Evolutionary conservation across 192 early-diverging fungal species (phyloP), one percentile per base, ranked within the genome.

Genomic region (Gaertneriomyces semiglobifer): DNA sequence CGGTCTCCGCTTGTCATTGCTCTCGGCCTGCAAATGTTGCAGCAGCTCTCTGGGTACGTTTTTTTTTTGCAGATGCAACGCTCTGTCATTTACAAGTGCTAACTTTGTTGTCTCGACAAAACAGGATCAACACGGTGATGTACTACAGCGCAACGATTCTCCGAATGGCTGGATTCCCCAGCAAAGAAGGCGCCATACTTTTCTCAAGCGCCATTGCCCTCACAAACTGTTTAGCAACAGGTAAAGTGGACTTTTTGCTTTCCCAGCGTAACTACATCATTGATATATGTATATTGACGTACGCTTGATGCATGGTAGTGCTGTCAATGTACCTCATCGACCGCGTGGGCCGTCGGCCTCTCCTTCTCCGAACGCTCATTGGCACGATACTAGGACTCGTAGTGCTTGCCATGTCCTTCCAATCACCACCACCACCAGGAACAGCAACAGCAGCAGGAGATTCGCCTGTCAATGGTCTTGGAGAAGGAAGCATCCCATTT

Each of bases 131-230:
- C 0, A 61, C 60, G 14, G 45, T 61, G 40, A 41, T 61, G 42
- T 61, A 61, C 44, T 61, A 61, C 25, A 18, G 14, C 40, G 60
- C 60, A 14, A 61, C 60, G 14, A 61, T 61, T n/a, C 60, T 61
- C 14, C 38, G 41, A 11, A 61, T 48, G 42, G 60, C 60, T 12
- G 39, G 14, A 3, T 61, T 61, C 60, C 39, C 60, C 38, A 18
- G 40, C 44, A n/a, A 41, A 12, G 11, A 12, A n/a, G 12, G 14
- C 44, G 60, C 60, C 3, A 61, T 46, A 11, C 44, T 61, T 44
- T 61, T 61, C 25, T 61, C 60, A 16, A 46, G 14, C 5, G 40
- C 45, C 19, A 61, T 61, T 7, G 60, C 60, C 11, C 60, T 61
- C 39, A 16, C 60, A 14, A 61, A 61, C 45, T 61, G 60, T 45